These are phyloP conservation scores for Voacanga thouarsii DNA, from an alignment of 257 asterid genomes.

Conservation along the genomic window DNA sequence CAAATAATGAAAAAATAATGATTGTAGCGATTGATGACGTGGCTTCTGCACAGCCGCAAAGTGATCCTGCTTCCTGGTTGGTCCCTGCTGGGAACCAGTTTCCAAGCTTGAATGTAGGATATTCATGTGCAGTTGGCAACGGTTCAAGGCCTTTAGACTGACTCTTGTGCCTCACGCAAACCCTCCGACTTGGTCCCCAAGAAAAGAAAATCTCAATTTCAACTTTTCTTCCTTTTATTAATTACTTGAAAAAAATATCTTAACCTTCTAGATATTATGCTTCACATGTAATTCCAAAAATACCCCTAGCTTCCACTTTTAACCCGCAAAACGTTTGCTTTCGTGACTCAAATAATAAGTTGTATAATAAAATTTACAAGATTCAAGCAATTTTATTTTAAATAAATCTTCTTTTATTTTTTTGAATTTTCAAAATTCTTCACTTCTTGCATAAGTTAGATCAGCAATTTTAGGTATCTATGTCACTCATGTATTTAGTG, in stretches of 20 bases:
- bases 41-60: not conserved
- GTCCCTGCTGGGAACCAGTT: not conserved
- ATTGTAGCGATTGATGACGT: not conserved
- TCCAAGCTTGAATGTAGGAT: not conserved
- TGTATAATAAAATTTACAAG: too few relatives aligned
- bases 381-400: too few relatives aligned
- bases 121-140: not conserved
- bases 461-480: too few relatives aligned
- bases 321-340: too few relatives aligned
- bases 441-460: too few relatives aligned
- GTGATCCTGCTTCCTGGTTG: not conserved
- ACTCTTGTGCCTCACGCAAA: not conserved
- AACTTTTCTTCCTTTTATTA: not conserved
- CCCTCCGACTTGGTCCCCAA: conserved; percentile 6
- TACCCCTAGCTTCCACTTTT: not conserved
- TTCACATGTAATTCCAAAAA: not conserved
- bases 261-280: not conserved
- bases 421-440: too few relatives aligned
- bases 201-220: not conserved
- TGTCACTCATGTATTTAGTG: too few relatives aligned
- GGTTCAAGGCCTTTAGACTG: not conserved
- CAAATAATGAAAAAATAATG: too few relatives aligned
- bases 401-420: too few relatives aligned
- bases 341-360: too few relatives aligned
- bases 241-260: not conserved